Evolutionary conservation across 805 yeast genomes (phyloP).

Genomic region (Dipodascopsis uninucleata): DNA sequence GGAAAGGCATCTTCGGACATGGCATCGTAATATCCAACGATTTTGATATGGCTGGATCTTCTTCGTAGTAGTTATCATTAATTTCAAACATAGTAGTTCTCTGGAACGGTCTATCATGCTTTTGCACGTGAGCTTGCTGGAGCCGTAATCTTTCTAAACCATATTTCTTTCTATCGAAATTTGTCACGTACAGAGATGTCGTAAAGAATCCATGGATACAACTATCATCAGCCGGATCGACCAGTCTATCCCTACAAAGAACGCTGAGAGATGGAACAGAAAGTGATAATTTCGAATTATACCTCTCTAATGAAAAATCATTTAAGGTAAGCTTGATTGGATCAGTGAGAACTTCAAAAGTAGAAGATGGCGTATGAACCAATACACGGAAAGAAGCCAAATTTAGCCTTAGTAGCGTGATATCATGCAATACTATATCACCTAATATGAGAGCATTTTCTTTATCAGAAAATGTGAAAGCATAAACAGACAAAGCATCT

Average conservation of each 20-base stretch:
- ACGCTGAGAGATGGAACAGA: slow-evolving; percentile 48
- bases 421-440: slow-evolving; percentile 59
- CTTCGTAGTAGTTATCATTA: slow-evolving; percentile 36
- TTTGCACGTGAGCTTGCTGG: slow-evolving; percentile 63
- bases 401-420: slow-evolving; percentile 58
- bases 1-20: slow-evolving; percentile 18
- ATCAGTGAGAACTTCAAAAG: slow-evolving; percentile 31
- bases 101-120: slow-evolving; percentile 81
- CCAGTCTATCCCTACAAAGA: slow-evolving; percentile 17
- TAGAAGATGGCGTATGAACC: slow-evolving; percentile 38
- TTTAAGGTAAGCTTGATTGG: slow-evolving; percentile 45
- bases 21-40: slow-evolving; percentile 36
- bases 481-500: slow-evolving; percentile 47
- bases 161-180: slow-evolving; percentile 52
- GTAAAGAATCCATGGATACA: slow-evolving; percentile 42
- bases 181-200: slow-evolving; percentile 59
- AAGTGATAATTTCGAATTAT: slow-evolving; percentile 52
- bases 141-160: slow-evolving; percentile 44
- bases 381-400: slow-evolving; percentile 48
- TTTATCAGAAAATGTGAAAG: slow-evolving; percentile 61
- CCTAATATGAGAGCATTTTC: slow-evolving; percentile 70
- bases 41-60: too few species aligned
- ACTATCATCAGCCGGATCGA: neutral
- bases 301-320: slow-evolving; percentile 68
- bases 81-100: slow-evolving; percentile 61